Evolutionary conservation across 306 rosid species (phyloP).

Genomic region (Cyclanthera cordifolia): DNA sequence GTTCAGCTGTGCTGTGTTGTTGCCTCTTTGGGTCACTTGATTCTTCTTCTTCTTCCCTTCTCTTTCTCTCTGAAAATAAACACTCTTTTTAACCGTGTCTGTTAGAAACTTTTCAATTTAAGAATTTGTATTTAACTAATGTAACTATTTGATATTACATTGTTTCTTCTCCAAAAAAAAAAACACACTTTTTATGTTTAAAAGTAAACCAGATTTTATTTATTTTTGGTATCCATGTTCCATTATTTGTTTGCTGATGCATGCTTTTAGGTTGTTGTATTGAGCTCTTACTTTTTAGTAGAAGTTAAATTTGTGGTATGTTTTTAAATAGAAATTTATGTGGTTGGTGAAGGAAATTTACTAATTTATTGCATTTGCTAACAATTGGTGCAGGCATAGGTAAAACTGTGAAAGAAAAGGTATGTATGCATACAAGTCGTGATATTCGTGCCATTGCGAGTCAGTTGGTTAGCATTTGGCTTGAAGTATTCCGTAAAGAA

Average conservation of each 20-base stretch:
- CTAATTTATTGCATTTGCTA: conserved; percentile 17
- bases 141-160: too few relatives aligned
- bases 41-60: not conserved
- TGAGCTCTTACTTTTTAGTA: not conserved
- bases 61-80: not conserved
- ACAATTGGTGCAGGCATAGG: conserved; percentile 67
- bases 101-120: too few relatives aligned
- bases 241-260: not conserved
- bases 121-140: too few relatives aligned
- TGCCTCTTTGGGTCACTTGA: not conserved
- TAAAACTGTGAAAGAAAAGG: conserved; percentile 94
- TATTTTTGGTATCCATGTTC: not conserved
- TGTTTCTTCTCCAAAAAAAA: too few relatives aligned
- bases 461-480: conserved; percentile 96
- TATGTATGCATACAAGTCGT: conserved; percentile 99
- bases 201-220: not conserved
- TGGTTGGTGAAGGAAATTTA: not conserved
- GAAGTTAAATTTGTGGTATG: not conserved
- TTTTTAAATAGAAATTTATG: not conserved
- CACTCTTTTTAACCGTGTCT: not conserved
- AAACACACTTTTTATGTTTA: too few relatives aligned
- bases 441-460: conserved; percentile 98
- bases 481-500: conserved; percentile 91
- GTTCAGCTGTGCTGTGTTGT: not conserved
- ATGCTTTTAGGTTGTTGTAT: not conserved